phyloP scores from a whole-genome alignment of 2,329 filamentous ascomycete species.

The Zymoseptoria ardabiliae region DNA sequence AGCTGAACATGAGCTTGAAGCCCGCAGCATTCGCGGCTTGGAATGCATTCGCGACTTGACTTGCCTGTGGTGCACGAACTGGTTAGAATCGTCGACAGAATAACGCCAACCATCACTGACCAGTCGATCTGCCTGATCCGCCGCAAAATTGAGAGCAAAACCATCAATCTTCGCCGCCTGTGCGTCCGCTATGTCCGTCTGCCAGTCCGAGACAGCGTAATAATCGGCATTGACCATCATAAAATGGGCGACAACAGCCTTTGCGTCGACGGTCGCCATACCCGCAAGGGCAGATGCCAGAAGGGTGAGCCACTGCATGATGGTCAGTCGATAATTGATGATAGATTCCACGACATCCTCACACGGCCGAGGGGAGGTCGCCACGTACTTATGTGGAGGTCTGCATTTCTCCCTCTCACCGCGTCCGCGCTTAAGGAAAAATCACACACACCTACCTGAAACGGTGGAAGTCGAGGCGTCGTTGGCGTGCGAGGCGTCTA shows the following conservation, averaged over 20 bases:
- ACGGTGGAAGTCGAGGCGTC: neutral
- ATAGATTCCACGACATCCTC: neutral
- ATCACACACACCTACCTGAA: neutral
- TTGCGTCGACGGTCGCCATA: conserved; percentile 6
- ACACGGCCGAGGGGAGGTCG: neutral
- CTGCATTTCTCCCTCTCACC: neutral
- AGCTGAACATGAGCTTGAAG: conserved; percentile 51
- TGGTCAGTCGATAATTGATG: neutral
- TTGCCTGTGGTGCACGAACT: neutral
- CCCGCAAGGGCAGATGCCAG: conserved; percentile 7
- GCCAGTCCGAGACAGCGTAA: conserved; percentile 8
- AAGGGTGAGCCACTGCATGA: conserved; percentile 8
- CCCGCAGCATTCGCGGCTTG: conserved; percentile 22
- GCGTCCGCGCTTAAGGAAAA: neutral
- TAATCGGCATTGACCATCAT: conserved; percentile 9
- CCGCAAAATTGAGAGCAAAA: conserved; percentile 46
- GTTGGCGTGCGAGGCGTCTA: neutral
- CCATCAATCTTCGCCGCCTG: conserved; percentile 35
- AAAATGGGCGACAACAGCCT: conserved; percentile 10
- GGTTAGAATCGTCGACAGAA: neutral
- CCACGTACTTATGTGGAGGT: neutral
- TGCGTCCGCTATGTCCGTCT: conserved; percentile 9
- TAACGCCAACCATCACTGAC: neutral
- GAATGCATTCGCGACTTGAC: conserved; percentile 43
- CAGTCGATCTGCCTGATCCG: conserved; percentile 25